Conservation (phyloP, 306 rosid genomes). For the Malus domestica region ASM211411v1 NC_041793.1:44597501-44598000, state of each 20-base stretch:
- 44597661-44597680: too few relatives aligned
- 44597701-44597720: too few relatives aligned
- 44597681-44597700: too few relatives aligned
- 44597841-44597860: too few relatives aligned
- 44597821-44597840: too few relatives aligned
- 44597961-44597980: conserved; percentile 84
- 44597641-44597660: too few relatives aligned
- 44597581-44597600: conserved; percentile 86
- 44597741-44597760: too few relatives aligned
- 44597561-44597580: conserved; percentile 90
- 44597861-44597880: too few relatives aligned
- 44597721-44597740: too few relatives aligned
- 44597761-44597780: too few relatives aligned
- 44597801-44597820: too few relatives aligned
- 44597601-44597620: not conserved
- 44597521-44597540: conserved; percentile 70
- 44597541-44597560: conserved; percentile 56
- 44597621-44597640: not conserved
- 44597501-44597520: conserved; percentile 89
- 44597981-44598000: conserved; percentile 93
- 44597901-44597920: conserved; percentile 7
- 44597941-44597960: conserved; percentile 66
- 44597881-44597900: not conserved
- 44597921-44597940: conserved; percentile 93
- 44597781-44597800: too few relatives aligned